A percentile compares a stretch with the other conserved stretches of the same genome.
Evolutionary conservation across 192 early-diverging fungal genomes (phyloP).

Genomic region (Entrophospora sp.): DNA sequence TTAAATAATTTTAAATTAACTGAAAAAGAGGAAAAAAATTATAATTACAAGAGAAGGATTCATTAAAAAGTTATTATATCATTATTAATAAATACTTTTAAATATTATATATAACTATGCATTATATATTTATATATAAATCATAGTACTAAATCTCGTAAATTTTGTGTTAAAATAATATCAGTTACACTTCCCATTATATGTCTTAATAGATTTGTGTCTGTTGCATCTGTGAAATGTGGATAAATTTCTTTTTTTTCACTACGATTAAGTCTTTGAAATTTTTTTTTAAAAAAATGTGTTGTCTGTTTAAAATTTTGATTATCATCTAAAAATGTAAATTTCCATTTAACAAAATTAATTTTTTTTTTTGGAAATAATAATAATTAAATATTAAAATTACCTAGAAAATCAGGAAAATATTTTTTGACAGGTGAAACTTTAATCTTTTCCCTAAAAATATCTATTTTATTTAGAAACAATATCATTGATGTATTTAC

Average conservation of each 20-base stretch:
- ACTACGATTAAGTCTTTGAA: slow-evolving; percentile 67
- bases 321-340: neutral
- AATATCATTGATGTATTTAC: slow-evolving; percentile 94
- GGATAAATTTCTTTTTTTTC: slow-evolving; percentile 79
- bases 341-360: neutral
- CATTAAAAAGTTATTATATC: too few species aligned
- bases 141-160: neutral
- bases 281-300: slow-evolving; percentile 69
- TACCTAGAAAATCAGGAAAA: slow-evolving; percentile 75
- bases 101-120: too few species aligned
- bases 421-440: slow-evolving; percentile 77
- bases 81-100: too few species aligned
- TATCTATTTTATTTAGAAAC: slow-evolving; percentile 98
- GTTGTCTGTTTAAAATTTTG: slow-evolving; percentile 64
- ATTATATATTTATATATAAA: too few species aligned
- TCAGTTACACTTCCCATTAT: slow-evolving; percentile 79
- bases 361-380: too few species aligned
- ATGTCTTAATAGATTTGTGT: slow-evolving; percentile 76
- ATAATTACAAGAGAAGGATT: too few species aligned
- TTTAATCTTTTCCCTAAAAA: slow-evolving; percentile 84
- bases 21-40: too few species aligned
- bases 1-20: too few species aligned
- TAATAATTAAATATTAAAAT: too few species aligned
- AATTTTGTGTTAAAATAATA: slow-evolving; percentile 7
- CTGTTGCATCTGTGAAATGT: slow-evolving; percentile 82